Evolutionary conservation across 2,329 filamentous ascomycete species (phyloP), one percentile per base, ranked within the genome.

Genomic region (Trichoderma polysporum): DNA sequence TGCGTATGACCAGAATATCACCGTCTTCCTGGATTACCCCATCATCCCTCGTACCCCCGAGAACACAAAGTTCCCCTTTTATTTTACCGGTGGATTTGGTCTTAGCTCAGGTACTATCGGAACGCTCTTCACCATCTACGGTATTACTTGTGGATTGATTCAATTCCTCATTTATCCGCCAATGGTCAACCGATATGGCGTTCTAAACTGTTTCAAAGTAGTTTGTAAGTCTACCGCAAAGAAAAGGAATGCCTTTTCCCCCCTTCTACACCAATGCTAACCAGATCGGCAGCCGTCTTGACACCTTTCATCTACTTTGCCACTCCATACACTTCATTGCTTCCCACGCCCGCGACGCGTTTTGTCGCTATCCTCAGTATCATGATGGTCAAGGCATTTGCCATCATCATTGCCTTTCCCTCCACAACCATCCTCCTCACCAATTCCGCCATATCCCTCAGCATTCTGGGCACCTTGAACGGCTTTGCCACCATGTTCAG

Each of bases 391-490:
- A 96, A 97, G 76, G 90, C 90, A 10, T 85, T 91, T 64, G 87
- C 86, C 45, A 88, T 89, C 68, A 95, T 96, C 70, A 90, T 97
- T 73, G 91, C 91, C 0, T 97, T 97, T 76, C 94, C 95, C 0
- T 95, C 92, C 73, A 90, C 87, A 29, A 97, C 92, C 6, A 97
- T 98, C 72, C 83, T 98, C 56, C 85, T 98, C 41, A 97, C 94
- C 31, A 97, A 97, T 79, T 92, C 90, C 10, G 93, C 93, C 4
- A 79, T 84, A 1, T 93, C 90, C 64, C 81, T 97, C 17, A 73
- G 72, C 50, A 86, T 97, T 10, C 85, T 98, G 5, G 94, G 93
- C 1, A 97, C 94, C 0, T 80, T 98, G 65, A 98, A 98, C 74
- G 95, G 94, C 2, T 88, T 97, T 69, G 94, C 93, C 0, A 97